Conservation (phyloP, 2,329 filamentous ascomycete genomes). For the Ophiostoma piceae region DNA sequence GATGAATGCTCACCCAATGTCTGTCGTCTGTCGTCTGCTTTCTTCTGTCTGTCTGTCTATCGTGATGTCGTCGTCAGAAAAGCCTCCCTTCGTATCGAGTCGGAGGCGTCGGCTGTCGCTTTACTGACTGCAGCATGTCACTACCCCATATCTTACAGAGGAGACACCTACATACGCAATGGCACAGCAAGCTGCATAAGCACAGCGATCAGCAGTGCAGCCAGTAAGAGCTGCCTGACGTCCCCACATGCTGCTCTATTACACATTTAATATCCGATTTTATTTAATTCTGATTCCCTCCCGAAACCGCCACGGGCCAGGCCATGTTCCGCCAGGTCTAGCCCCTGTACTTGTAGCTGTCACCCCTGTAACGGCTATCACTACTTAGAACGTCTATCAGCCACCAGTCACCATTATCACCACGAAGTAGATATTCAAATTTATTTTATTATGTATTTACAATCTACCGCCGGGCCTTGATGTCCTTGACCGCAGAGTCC, state of each 20-base stretch:
- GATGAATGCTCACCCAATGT: not conserved
- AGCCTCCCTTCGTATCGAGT: not conserved
- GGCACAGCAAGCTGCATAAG: not conserved
- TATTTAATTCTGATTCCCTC: slow-evolving; percentile 7
- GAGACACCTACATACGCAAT: not conserved
- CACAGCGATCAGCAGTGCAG: not conserved
- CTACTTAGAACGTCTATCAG: not conserved
- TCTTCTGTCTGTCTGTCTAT: not conserved
- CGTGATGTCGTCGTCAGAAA: not conserved
- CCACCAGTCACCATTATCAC: not conserved
- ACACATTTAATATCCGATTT: not conserved
- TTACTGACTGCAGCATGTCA: not conserved
- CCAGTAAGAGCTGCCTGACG: slow-evolving; percentile 1
- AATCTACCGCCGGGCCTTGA: slow-evolving; percentile 11
- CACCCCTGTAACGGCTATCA: not conserved
- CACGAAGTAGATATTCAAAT: not conserved
- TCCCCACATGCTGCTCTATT: not conserved
- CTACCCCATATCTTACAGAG: not conserved
- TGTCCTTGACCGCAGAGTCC: slow-evolving; percentile 35
- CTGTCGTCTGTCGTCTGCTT: not conserved
- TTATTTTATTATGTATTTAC: not conserved
- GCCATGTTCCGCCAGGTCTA: not conserved
- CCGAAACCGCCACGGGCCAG: slow-evolving; percentile 5
- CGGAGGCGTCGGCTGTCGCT: not conserved
- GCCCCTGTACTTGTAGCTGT: not conserved